Percentiles rank a stretch among this genome's conserved stretches.
phyloP scores from a whole-genome alignment of 208 protist genomes.

The Acanthamoeba healyi region DNA sequence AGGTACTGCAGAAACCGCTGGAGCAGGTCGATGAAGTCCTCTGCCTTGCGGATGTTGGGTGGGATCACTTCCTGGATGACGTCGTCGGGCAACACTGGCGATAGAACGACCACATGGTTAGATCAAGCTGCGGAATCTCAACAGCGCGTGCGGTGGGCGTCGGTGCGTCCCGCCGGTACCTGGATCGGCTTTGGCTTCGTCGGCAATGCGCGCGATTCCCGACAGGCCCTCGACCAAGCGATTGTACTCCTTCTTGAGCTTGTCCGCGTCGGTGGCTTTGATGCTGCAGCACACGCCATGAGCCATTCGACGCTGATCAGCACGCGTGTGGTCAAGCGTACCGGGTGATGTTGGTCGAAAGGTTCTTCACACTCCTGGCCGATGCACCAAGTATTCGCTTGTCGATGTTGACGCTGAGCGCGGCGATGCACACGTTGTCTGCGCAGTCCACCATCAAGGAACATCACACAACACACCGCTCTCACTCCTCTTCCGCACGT shows the following conservation, averaged over 20 bases:
- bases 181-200: slow-evolving; percentile 62
- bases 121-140: neutral
- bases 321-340: too few species aligned
- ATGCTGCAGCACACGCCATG: too few species aligned
- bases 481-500: too few species aligned
- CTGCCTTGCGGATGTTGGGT: slow-evolving; percentile 95
- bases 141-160: too few species aligned
- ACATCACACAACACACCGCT: neutral
- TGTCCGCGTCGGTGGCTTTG: slow-evolving; percentile 89
- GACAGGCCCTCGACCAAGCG: slow-evolving; percentile 94
- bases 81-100: slow-evolving; percentile 82
- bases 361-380: slow-evolving; percentile 81
- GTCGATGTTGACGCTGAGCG: slow-evolving; percentile 97
- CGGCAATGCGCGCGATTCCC: slow-evolving; percentile 79
- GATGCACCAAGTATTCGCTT: slow-evolving; percentile 92
- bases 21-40: slow-evolving; percentile 97
- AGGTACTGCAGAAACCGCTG: slow-evolving; percentile 96
- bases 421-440: slow-evolving; percentile 99
- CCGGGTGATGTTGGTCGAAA: slow-evolving; percentile 75
- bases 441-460: neutral
- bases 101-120: neutral
- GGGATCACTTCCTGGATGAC: slow-evolving; percentile 97
- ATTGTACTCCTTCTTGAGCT: slow-evolving; percentile 96
- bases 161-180: neutral
- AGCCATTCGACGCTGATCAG: too few species aligned